A percentile compares a stretch with the other conserved stretches of the same genome.
Evolutionary conservation across 176 grass and related monocot genomes (phyloP).

Genomic region (Cymbopogon citratus): DNA sequence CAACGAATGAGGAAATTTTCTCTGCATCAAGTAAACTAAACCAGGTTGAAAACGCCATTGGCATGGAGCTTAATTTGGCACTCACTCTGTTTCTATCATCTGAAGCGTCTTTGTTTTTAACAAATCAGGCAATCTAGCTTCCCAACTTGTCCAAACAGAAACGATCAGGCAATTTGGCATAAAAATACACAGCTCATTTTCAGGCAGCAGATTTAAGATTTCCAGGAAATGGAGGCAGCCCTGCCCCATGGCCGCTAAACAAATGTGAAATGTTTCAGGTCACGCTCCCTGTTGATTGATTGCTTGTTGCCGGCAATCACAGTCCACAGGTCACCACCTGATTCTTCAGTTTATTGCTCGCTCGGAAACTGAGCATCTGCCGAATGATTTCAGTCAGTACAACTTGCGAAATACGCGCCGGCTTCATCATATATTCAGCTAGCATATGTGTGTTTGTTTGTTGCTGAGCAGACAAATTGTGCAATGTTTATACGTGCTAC

Average conservation of each 20-base stretch:
- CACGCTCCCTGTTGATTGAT: neutral
- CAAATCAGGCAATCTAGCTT: neutral
- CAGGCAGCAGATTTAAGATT: neutral
- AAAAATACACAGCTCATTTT: constrained; percentile 9
- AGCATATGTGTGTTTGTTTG: neutral
- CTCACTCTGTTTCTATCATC: neutral
- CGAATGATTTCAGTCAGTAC: neutral
- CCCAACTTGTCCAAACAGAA: neutral
- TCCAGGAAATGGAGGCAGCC: neutral
- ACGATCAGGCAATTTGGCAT: neutral
- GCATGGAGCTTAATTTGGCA: too few relatives aligned
- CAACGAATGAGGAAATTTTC: neutral
- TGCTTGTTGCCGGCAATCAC: neutral
- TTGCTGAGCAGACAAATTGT: neutral
- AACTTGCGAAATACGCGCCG: neutral
- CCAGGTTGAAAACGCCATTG: neutral
- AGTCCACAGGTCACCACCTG: neutral
- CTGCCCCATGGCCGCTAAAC: neutral
- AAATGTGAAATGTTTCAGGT: neutral
- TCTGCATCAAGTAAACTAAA: neutral
- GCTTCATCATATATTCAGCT: neutral
- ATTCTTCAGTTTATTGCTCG: neutral
- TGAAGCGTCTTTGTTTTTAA: neutral
- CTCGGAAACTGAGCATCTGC: neutral
- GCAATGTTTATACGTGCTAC: neutral